Conservation (phyloP, 139 green algal species). For the Pleodorina starrii region DNA sequence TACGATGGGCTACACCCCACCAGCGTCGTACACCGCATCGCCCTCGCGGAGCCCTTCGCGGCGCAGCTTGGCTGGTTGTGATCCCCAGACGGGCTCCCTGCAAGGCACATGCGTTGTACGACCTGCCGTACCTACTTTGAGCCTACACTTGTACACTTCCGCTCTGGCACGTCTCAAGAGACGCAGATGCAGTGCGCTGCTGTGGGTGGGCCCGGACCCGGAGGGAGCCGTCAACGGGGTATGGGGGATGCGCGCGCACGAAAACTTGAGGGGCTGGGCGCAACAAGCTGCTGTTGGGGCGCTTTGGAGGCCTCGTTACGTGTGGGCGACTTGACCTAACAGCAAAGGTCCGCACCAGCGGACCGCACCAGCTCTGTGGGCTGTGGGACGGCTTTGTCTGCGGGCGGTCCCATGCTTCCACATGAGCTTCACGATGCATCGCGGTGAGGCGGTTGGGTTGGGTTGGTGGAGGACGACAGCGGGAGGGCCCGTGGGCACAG, state of each 20-base stretch:
- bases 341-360: too few relatives aligned
- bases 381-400: too few relatives aligned
- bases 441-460: too few relatives aligned
- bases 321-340: too few relatives aligned
- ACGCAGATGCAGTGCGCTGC: too few relatives aligned
- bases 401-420: too few relatives aligned
- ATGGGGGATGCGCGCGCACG: not conserved
- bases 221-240: not conserved
- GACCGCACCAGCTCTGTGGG: too few relatives aligned
- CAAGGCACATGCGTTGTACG: not conserved
- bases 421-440: too few relatives aligned
- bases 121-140: not conserved
- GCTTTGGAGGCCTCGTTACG: not conserved
- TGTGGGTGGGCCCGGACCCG: not conserved
- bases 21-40: not conserved
- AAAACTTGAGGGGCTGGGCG: not conserved
- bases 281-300: not conserved
- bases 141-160: not conserved
- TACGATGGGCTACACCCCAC: slow-evolving; percentile 22
- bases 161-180: too few relatives aligned
- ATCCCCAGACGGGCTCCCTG: too few relatives aligned
- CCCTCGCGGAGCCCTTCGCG: slow-evolving; percentile 8
- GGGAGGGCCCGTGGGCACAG: too few relatives aligned
- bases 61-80: not conserved
- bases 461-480: too few relatives aligned